phyloP scores from a whole-genome alignment of 2,329 filamentous ascomycete species.

The Clonostachys sp. region DNA sequence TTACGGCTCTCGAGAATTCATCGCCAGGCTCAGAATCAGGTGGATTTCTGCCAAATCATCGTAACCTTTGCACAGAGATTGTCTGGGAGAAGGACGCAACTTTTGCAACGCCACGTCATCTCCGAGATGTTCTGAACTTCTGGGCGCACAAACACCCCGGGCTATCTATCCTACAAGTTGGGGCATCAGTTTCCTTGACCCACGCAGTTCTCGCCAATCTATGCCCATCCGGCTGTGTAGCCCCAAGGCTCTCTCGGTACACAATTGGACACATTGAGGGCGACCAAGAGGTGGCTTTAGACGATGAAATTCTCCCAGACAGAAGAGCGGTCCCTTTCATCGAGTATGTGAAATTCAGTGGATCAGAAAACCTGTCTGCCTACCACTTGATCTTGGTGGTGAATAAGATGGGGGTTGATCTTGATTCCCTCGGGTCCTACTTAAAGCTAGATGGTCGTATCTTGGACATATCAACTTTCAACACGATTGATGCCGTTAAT shows the following conservation, averaged over 20 bases:
- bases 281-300: conserved; percentile 9
- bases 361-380: conserved; percentile 11
- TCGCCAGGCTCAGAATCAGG: conserved; percentile 10
- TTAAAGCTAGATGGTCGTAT: conserved; percentile 16
- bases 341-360: conserved; percentile 14
- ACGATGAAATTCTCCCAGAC: background rate
- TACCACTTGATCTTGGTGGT: conserved; percentile 26
- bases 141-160: conserved; percentile 32
- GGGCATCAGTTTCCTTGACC: conserved; percentile 9
- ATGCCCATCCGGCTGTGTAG: conserved; percentile 18
- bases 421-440: conserved; percentile 9
- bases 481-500: too few species aligned
- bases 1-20: conserved; percentile 26
- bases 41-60: conserved; percentile 41
- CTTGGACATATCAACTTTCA: background rate
- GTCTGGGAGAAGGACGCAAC: conserved; percentile 36
- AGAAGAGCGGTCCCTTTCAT: conserved; percentile 4
- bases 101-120: conserved; percentile 10
- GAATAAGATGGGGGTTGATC: conserved; percentile 6
- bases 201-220: conserved; percentile 14
- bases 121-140: conserved; percentile 19
- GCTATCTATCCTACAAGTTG: conserved; percentile 31
- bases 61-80: conserved; percentile 42
- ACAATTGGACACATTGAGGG: conserved; percentile 4
- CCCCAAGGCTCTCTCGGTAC: background rate